Conservation (phyloP, 371 early-diverging fungal genomes). For the Dinochytrium kinnereticum region DNA sequence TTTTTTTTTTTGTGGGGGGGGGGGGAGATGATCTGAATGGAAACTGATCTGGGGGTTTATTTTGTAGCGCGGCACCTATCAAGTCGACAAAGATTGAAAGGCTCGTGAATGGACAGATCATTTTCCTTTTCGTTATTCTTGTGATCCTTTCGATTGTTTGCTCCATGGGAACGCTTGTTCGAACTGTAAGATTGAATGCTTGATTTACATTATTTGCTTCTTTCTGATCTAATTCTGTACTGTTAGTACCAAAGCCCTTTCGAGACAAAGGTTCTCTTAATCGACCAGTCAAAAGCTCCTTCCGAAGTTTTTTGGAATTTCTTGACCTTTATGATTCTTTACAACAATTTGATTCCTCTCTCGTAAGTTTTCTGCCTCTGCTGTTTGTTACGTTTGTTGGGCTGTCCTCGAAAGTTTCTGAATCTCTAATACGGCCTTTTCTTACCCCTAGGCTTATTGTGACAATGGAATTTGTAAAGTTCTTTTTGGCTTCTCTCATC, state of each 20-base stretch:
- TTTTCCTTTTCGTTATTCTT: constrained; percentile 86
- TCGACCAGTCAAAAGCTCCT: constrained; percentile 10
- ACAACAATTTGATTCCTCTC: constrained; percentile 80
- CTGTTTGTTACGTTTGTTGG: background rate
- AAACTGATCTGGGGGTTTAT: no score
- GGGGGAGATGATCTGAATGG: no score
- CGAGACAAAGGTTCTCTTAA: constrained; percentile 22
- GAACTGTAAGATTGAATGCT: constrained; percentile 23
- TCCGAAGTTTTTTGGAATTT: constrained; percentile 51
- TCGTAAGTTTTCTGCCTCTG: constrained; percentile 63
- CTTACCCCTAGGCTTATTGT: constrained; percentile 60
- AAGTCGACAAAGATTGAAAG: constrained; percentile 67
- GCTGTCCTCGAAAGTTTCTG: background rate
- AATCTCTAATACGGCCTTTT: constrained; percentile 40
- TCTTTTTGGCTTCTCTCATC: constrained; percentile 74
- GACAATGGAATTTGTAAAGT: constrained; percentile 71
- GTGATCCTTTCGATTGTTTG: constrained; percentile 81
- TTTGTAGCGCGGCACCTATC: constrained; percentile 71
- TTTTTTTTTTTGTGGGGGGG: no score
- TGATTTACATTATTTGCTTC: background rate
- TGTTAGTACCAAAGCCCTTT: constrained; percentile 25
- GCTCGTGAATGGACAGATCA: constrained; percentile 92
- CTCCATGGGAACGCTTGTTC: constrained; percentile 51
- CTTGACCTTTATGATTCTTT: constrained; percentile 76
- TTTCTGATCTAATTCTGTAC: background rate